Evolutionary conservation across 2,329 filamentous ascomycete genomes (phyloP).

Genomic region (Emergomyces pasteurianus): DNA sequence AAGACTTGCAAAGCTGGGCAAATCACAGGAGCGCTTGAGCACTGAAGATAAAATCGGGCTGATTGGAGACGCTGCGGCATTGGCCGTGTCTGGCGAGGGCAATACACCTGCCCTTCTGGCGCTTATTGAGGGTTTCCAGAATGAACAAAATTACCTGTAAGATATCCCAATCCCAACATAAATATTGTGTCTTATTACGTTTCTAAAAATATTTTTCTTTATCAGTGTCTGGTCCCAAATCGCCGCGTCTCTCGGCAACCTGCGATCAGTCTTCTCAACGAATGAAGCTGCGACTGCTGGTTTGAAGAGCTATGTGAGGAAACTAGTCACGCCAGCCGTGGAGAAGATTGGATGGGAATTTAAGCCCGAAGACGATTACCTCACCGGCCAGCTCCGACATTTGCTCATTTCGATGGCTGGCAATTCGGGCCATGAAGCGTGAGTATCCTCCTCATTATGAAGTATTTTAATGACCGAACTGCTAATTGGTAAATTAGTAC

Average conservation of each 20-base stretch:
- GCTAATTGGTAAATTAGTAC: conserved; percentile 36
- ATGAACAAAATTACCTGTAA: conserved; percentile 67
- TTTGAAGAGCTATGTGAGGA: conserved; percentile 66
- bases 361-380: conserved; percentile 63
- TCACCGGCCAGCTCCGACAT: conserved; percentile 71
- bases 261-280: conserved; percentile 76
- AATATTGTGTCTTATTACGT: not conserved
- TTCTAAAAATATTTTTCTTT: not conserved
- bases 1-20: conserved; percentile 67
- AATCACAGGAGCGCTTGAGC: conserved; percentile 61
- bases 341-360: conserved; percentile 81
- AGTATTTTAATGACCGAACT: not conserved
- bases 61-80: conserved; percentile 76
- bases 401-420: conserved; percentile 67
- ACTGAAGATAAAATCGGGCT: conserved; percentile 88
- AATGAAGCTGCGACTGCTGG: conserved; percentile 60
- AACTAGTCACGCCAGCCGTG: conserved; percentile 62
- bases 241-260: conserved; percentile 58
- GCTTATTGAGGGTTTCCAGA: conserved; percentile 71
- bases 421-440: conserved; percentile 62
- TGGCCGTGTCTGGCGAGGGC: conserved; percentile 77
- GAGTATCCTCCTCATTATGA: conserved; percentile 23
- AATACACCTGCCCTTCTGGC: conserved; percentile 71
- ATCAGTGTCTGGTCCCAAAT: conserved; percentile 71
- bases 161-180: conserved; percentile 12